phyloP scores from a whole-genome alignment of 192 early-diverging fungal genomes.

The Coemansia sp. region DNA sequence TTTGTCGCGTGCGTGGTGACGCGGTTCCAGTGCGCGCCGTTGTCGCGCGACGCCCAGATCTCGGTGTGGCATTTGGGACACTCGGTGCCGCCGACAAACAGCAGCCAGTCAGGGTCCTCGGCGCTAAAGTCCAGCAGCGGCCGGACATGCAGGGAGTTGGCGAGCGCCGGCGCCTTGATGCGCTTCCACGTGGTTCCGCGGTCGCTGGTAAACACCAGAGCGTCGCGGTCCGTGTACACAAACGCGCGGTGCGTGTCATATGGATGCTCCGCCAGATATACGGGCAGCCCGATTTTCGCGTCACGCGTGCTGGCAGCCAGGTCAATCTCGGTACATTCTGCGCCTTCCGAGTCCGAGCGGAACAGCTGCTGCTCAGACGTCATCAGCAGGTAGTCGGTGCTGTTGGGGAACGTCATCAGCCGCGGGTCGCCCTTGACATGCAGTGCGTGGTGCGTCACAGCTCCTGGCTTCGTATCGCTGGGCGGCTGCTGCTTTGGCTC shows the following conservation, averaged over 20 bases:
- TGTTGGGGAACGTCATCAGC: conserved; percentile 65
- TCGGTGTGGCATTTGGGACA: conserved; percentile 64
- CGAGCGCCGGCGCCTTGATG: conserved; percentile 55
- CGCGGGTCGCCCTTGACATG: conserved; percentile 52
- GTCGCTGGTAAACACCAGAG: conserved; percentile 57
- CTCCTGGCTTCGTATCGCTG: background rate
- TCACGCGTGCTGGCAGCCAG: conserved; percentile 27
- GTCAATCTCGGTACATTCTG: conserved; percentile 60
- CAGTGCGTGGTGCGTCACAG: conserved; percentile 34
- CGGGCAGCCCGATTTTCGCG: conserved; percentile 21
- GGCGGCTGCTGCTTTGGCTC: conserved; percentile 27
- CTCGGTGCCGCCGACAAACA: conserved; percentile 68
- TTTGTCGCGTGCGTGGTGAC: conserved; percentile 82
- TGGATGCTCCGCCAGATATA: conserved; percentile 68
- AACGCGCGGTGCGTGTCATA: conserved; percentile 66
- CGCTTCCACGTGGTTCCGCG: conserved; percentile 55
- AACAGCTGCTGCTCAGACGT: conserved; percentile 62
- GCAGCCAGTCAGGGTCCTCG: conserved; percentile 79
- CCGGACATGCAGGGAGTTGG: conserved; percentile 63
- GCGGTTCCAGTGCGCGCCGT: conserved; percentile 68
- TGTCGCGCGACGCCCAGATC: conserved; percentile 68
- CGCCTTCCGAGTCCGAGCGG: conserved; percentile 72
- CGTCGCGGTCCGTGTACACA: conserved; percentile 55
- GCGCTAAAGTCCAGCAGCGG: conserved; percentile 89
- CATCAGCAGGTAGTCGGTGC: conserved; percentile 62